Percentiles rank a stretch among this genome's conserved stretches.
Evolutionary conservation across 2,329 filamentous ascomycete genomes (phyloP).

Genomic region (Alternaria longipes): DNA sequence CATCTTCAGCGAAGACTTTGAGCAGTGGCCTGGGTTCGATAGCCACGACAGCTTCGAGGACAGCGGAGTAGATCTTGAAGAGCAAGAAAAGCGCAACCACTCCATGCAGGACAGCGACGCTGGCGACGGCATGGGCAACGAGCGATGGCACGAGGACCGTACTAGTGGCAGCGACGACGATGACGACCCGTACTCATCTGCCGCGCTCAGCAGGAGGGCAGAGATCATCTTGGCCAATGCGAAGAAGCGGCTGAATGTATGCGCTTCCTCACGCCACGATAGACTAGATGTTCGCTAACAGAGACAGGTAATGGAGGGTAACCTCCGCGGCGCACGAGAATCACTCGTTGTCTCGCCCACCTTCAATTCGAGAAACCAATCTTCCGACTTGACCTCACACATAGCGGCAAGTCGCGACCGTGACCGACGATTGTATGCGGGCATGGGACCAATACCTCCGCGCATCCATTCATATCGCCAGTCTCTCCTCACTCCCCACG

Average conservation of each 20-base stretch:
- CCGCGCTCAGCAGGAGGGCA: conserved; percentile 68
- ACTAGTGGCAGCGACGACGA: conserved; percentile 55
- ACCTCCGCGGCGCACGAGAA: conserved; percentile 79
- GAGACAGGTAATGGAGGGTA: conserved; percentile 87
- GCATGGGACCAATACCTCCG: conserved; percentile 49
- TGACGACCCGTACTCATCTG: conserved; percentile 74
- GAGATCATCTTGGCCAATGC: conserved; percentile 93
- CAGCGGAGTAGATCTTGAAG: conserved; percentile 47
- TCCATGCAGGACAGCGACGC: conserved; percentile 48
- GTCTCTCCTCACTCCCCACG: conserved; percentile 43
- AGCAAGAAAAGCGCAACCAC: conserved; percentile 42
- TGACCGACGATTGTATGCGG: conserved; percentile 47
- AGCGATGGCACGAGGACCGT: conserved; percentile 48
- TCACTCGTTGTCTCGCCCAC: conserved; percentile 67
- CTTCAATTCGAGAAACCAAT: conserved; percentile 54
- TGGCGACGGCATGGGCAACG: conserved; percentile 49
- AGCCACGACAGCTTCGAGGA: conserved; percentile 42
- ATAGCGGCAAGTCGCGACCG: conserved; percentile 47
- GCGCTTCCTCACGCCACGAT: conserved; percentile 41
- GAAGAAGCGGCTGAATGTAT: conserved; percentile 85
- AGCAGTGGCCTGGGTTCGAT: conserved; percentile 53
- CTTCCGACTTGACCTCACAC: conserved; percentile 46
- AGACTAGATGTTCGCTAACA: conserved; percentile 33
- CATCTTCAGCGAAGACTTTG: conserved; percentile 56
- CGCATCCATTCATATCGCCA: conserved; percentile 43